These are phyloP conservation scores for Candida yuanshanica DNA, from an alignment of 805 yeast species.

Conservation along the genomic window DNA sequence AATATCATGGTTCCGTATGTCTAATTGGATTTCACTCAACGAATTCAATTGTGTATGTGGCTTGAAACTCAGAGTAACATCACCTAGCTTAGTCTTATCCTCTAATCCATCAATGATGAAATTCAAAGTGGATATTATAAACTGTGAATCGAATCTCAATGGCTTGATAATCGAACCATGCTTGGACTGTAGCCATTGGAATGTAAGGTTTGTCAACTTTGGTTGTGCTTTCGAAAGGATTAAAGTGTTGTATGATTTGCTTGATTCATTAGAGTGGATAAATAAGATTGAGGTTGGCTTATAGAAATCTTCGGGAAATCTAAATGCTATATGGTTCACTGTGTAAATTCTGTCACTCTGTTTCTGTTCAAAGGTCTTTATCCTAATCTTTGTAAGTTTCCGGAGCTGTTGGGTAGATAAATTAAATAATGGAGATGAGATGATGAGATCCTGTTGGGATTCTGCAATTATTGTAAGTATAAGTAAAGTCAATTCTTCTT, in stretches of 20 bases:
- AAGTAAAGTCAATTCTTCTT: constrained; percentile 14
- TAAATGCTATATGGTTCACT: not conserved
- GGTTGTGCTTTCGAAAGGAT: constrained; percentile 10
- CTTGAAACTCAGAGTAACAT: constrained; percentile 24
- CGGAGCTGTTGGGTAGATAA: constrained; percentile 14
- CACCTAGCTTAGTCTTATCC: constrained; percentile 19
- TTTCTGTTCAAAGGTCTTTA: constrained; percentile 2
- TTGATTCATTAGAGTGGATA: not conserved
- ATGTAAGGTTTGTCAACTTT: constrained; percentile 16
- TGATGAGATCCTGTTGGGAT: constrained; percentile 19
- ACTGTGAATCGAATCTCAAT: constrained; percentile 18
- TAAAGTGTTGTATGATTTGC: constrained; percentile 8
- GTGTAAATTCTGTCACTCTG: constrained; percentile 2
- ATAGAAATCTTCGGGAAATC: constrained; percentile 19
- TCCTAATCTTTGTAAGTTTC: constrained; percentile 10
- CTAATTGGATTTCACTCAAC: constrained; percentile 22
- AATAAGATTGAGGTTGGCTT: constrained; percentile 16
- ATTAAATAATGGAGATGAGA: constrained; percentile 13
- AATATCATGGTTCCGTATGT: constrained; percentile 23
- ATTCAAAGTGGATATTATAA: constrained; percentile 24
- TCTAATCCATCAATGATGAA: constrained; percentile 13
- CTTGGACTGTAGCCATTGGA: constrained; percentile 26
- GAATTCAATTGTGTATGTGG: constrained; percentile 19
- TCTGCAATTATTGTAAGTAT: constrained; percentile 19
- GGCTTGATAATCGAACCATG: constrained; percentile 23